Evolutionary conservation across 768 basidiomycete species (phyloP).

Genomic region (Mycena maculata): DNA sequence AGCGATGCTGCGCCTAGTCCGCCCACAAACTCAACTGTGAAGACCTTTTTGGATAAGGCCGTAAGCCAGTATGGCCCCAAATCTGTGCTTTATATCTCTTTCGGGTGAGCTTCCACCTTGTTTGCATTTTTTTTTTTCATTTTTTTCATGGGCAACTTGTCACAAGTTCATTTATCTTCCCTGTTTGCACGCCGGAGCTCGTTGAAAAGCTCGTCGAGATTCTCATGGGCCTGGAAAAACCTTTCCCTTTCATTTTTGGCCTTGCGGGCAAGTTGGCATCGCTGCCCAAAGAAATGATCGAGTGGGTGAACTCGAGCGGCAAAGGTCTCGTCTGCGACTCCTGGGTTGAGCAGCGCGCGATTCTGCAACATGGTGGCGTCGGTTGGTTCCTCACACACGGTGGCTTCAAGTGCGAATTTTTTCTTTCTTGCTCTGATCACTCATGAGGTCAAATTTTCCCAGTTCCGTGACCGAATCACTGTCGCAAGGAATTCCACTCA

Average conservation of each 20-base stretch:
- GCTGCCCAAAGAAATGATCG: conserved; percentile 12
- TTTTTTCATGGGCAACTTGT: too few relatives aligned
- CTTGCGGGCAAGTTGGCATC: conserved; percentile 17
- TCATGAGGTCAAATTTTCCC: neutral
- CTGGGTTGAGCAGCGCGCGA: conserved; percentile 25
- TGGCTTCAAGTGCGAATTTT: conserved; percentile 7
- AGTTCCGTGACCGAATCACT: conserved; percentile 13
- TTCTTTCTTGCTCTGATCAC: neutral
- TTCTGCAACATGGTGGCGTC: conserved; percentile 12
- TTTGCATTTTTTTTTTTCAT: neutral
- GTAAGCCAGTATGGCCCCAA: conserved; percentile 11
- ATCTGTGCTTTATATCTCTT: conserved; percentile 30
- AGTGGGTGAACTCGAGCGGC: conserved; percentile 22
- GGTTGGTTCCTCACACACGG: conserved; percentile 23
- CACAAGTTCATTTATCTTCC: conserved; percentile 25
- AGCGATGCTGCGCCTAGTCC: neutral
- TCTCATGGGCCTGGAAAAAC: conserved; percentile 4
- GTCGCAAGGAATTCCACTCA: conserved; percentile 9
- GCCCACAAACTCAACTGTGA: neutral
- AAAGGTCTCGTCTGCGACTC: conserved; percentile 20
- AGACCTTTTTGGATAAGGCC: conserved; percentile 12
- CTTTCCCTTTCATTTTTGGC: conserved; percentile 26
- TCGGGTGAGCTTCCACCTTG: conserved; percentile 15
- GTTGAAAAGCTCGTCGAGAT: conserved; percentile 23
- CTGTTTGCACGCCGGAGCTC: conserved; percentile 12